A percentile compares a stretch with the other conserved stretches of the same genome.
Evolutionary conservation across 495 filamentous ascomycete species (phyloP).

Genomic region (Penicillium lividum): DNA sequence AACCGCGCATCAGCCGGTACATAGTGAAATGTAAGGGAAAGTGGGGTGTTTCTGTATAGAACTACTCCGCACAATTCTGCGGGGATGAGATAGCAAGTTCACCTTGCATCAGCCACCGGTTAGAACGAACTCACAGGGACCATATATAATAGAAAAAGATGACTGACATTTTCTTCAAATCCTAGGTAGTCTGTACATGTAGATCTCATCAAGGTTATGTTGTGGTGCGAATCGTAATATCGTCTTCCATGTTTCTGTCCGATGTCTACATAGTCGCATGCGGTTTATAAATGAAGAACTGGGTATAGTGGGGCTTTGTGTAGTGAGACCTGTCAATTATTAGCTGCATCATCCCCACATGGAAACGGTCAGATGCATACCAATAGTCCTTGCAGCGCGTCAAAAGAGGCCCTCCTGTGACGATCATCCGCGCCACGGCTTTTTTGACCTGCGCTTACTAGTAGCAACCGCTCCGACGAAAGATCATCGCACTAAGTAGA

Average conservation of each 20-base stretch:
- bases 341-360: slow-evolving; percentile 9
- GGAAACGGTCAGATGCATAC: slow-evolving; percentile 16
- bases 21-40: slow-evolving; percentile 20
- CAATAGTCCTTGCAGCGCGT: slow-evolving; percentile 51
- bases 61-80: slow-evolving; percentile 13
- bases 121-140: slow-evolving; percentile 19
- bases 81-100: background rate
- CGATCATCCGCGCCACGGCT: slow-evolving; percentile 43
- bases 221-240: slow-evolving; percentile 14
- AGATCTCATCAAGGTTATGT: background rate
- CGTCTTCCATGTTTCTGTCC: slow-evolving; percentile 36
- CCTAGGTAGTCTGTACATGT: too few species aligned
- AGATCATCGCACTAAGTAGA: slow-evolving; percentile 40
- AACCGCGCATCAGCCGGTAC: slow-evolving; percentile 13
- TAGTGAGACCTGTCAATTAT: slow-evolving; percentile 28
- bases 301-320: slow-evolving; percentile 40
- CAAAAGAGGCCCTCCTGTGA: slow-evolving; percentile 48
- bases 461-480: slow-evolving; percentile 38
- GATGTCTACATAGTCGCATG: slow-evolving; percentile 31
- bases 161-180: slow-evolving; percentile 12
- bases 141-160: slow-evolving; percentile 29
- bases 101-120: too few species aligned
- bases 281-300: slow-evolving; percentile 26
- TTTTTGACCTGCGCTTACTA: slow-evolving; percentile 40
- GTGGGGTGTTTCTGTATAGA: slow-evolving; percentile 25